Percentiles rank a stretch among this genome's conserved stretches.
Evolutionary conservation across 75 land plant genomes (phyloP).

Genomic region (Picea sitchensis): DNA sequence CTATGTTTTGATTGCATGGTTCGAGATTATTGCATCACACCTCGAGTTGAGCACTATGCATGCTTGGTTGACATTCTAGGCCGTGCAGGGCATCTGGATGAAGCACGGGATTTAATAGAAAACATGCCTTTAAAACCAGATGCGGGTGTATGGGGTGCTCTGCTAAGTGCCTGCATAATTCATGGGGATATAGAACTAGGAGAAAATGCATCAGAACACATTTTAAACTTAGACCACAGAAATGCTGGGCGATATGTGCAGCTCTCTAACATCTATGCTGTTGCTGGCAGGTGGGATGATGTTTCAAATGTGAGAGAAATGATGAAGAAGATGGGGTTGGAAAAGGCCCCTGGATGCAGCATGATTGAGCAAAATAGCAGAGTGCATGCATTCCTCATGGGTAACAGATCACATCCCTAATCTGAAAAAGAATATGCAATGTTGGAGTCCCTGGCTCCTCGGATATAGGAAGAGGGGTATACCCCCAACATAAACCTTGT

Average conservation of each 20-base stretch:
- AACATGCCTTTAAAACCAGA: constrained; percentile 7
- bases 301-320: constrained; percentile 9
- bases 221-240: constrained; percentile 9
- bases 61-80: constrained; percentile 21
- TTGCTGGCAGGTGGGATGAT: constrained; percentile 12
- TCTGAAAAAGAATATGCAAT: background rate
- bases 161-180: constrained; percentile 15
- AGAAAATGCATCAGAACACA: background rate
- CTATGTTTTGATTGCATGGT: constrained; percentile 37
- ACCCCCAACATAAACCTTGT: constrained; percentile 11
- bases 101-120: constrained; percentile 9
- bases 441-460: constrained; percentile 12
- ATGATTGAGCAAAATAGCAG: constrained; percentile 9
- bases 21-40: constrained; percentile 13
- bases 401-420: constrained; percentile 14
- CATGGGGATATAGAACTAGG: constrained; percentile 12
- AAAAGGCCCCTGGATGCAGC: constrained; percentile 14
- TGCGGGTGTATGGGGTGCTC: constrained; percentile 11
- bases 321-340: constrained; percentile 10
- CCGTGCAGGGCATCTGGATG: constrained; percentile 19
- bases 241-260: constrained; percentile 14
- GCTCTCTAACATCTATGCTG: constrained; percentile 20
- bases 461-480: constrained; percentile 11
- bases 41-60: constrained; percentile 16
- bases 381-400: constrained; percentile 4